Evolutionary conservation across 805 yeast species (phyloP), one percentile per base, ranked within the genome.

Genomic region (Grigorovia humatica): DNA sequence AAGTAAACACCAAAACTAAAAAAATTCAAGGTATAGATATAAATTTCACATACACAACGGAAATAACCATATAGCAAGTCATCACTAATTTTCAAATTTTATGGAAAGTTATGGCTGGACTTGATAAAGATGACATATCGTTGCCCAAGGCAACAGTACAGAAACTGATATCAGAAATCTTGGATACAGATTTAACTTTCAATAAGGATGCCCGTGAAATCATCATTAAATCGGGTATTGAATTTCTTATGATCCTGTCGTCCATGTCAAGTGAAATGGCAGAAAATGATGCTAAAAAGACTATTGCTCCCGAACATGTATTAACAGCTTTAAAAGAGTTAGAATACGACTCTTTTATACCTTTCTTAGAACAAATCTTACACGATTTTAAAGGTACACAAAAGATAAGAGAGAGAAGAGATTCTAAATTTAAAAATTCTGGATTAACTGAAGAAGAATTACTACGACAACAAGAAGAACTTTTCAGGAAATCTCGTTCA

Each of bases 291-390:
- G 82, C 95, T 50, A 93, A 93, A 68, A 93, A 93, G 69, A 93
- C 99, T 2, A 93, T 93, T 45, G 95, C 96, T 0, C 85, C 96
- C 1, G 99, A 93, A 66, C 99, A 93, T 65, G 97, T 93, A 42
- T 77, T 91, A 56, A 85, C 83, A 62, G 97, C 98, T 0, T 71
- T 93, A 46, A 82, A 80, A 55, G 96, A 86, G 61, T 74, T 93
- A 51, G 99, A 96, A 29, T 93, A 88, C 67, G 77, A 76, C 30
- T 89, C 87, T 53, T 93, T 91, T 66, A 75, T 93, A 49, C 90
- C 85, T 40, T 83, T 88, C 29, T 79, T 93, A 46, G 83, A 86
- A 61, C 82, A 83, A 56, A 87, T 87, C 20, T 74, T 91, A 56
- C 79, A 75, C 45, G 96, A 90, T 59, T 96, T 90, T 70, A 90